Base-by-base conservation (phyloP, 2,329 filamentous ascomycete species). In the Botryosphaeria agaves region DNA sequence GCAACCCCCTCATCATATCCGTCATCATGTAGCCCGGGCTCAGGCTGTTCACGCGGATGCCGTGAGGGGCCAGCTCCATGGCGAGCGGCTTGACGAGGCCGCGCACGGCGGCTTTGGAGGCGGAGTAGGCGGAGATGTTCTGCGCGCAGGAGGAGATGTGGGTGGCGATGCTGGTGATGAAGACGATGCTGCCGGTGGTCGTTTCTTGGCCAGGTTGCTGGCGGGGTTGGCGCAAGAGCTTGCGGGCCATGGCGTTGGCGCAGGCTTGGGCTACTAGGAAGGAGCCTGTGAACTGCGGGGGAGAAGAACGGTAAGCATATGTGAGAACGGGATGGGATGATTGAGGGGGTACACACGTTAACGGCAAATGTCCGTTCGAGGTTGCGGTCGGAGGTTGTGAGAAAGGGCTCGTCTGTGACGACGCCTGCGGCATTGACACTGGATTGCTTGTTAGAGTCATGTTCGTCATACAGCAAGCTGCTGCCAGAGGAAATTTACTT, bases 131-230 rank as follows among this genome's bases (percentile, higher is more conserved):
- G 5, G 40, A 37, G 35, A 52, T 51, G 6, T 42, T 41, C 31
- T 50, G 48, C 11, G 41, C 46, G 1, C 41, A 42, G 7, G 45
- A 39, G 23, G 44, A 46, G 34, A 48, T 38, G 28, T 55, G 44
- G 5, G 49, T 46, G 11, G 50, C 46, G 27, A 52, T 43, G 19
- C 43, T 48, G 20, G 47, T 49, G 28, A 54, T 46, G 34, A 53
- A 45, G 19, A 54, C 43, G 28, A 54, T 47, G 16, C 40, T 42
- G 29, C 48, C 50, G 17, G 36, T 41, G 14, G 34, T 33, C 8
- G 31, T 26, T 9, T 33, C 25, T 14, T 32, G 31, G 28, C 32
- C 32, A 28, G 36, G 32, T 26, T 30, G 12, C 16, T 29, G 11
- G 25, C 34, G 35, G 14, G 37, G 30, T 25, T 36, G 36, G 14